Evolutionary conservation across 148 eudicot genomes (phyloP).

Genomic region (Tetragonia tetragonoides): DNA sequence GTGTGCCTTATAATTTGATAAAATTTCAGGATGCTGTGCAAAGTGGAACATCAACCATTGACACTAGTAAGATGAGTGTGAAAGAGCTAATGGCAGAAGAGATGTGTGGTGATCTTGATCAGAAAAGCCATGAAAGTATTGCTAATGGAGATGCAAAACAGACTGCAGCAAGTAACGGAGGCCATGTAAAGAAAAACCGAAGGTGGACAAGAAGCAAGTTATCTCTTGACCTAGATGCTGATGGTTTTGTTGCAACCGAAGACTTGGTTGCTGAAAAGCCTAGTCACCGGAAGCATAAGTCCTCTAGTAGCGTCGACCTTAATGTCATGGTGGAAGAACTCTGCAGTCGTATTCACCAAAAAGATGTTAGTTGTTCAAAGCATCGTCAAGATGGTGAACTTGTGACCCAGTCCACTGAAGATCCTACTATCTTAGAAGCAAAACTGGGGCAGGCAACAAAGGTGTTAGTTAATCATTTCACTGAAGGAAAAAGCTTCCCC

Average conservation of each 20-base stretch:
- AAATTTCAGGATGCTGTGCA: slow-evolving; percentile 43
- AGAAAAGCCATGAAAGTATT: slow-evolving; percentile 26
- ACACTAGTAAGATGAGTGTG: slow-evolving; percentile 59
- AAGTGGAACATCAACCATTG: slow-evolving; percentile 33
- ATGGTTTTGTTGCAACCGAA: slow-evolving; percentile 31
- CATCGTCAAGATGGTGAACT: slow-evolving; percentile 25
- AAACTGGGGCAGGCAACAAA: slow-evolving; percentile 65
- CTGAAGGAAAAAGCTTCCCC: slow-evolving; percentile 28
- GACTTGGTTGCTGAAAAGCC: slow-evolving; percentile 30
- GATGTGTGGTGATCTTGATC: slow-evolving; percentile 58
- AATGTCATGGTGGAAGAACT: slow-evolving; percentile 54
- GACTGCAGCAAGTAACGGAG: slow-evolving; percentile 20
- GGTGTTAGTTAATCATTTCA: slow-evolving; percentile 54
- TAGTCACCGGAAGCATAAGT: slow-evolving; percentile 37
- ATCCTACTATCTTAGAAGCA: slow-evolving; percentile 36
- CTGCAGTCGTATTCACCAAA: slow-evolving; percentile 38
- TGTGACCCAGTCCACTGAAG: slow-evolving; percentile 23
- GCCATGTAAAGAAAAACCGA: slow-evolving; percentile 34
- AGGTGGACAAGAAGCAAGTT: slow-evolving; percentile 37
- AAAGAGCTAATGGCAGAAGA: slow-evolving; percentile 94
- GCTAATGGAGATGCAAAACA: slow-evolving; percentile 28
- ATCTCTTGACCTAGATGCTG: slow-evolving; percentile 47
- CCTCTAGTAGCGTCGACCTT: slow-evolving; percentile 47
- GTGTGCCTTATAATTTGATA: slow-evolving; percentile 17
- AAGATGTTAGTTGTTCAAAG: slow-evolving; percentile 29